Evolutionary conservation across 257 asterid genomes (phyloP), one percentile per base, ranked within the genome.

Genomic region (Forsythia viridissima): DNA sequence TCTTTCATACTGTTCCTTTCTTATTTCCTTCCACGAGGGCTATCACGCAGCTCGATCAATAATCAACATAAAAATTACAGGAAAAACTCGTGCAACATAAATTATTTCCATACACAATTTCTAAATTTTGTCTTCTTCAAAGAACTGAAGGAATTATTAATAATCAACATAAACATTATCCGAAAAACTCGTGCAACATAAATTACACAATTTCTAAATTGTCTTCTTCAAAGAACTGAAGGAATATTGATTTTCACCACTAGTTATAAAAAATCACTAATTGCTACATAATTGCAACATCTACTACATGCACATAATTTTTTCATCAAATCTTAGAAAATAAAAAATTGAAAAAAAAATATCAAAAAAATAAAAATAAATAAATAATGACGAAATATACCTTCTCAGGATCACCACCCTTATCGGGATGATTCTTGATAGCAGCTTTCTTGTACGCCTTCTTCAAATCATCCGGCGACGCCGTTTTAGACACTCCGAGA

Each of bases 351-450:
- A 48, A 10, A 20, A 68, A 21, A 36, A n/a, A 41, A 55, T 36
- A 37, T 13, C 52, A 0, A 43, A 39, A 2, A 38, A 3, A 30
- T 30, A 30, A 30, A 46, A 46, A 46, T 4, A 46, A 6, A 46
- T 11, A 46, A 48, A 48, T 48, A 1, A 48, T 12, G 15, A 13
- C 57, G 4, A 46, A 48, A 12, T 9, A n/a, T 76, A 90, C 97
- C 97, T 93, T 93, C 72, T 93, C 97, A 20, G 97, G 97, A 12
- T 93, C 97, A n/a, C 97, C 97, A 16, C 97, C 97, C 89, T 93
- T 93, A 68, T 91, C 97, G 8, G 97, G 97, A 83, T 93, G 97
- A 42, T 93, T 91, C 79, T 93, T 93, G 30, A 93, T 93, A 18
- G 97, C 97, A 10, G 97, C 93, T 80, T 91, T 93, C 78, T 81